These are phyloP conservation scores for Acer negundo DNA, from an alignment of 345 rosid species.

Conservation along the genomic window DNA sequence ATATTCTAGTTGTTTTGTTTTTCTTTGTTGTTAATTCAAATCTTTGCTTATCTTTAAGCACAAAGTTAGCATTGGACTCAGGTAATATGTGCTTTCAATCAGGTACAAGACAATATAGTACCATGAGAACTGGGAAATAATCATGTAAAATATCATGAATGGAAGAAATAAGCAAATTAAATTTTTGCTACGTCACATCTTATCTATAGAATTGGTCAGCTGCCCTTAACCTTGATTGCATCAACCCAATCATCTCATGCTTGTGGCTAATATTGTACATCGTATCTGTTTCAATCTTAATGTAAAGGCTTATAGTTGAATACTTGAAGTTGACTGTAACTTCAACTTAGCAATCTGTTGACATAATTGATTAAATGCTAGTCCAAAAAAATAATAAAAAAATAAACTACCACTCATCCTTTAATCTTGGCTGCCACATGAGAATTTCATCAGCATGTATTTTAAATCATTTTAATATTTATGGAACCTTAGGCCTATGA, in stretches of 20 bases:
- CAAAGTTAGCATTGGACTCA: neutral
- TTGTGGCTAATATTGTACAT: neutral
- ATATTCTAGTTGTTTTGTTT: too few species aligned
- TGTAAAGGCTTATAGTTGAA: neutral
- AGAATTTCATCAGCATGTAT: neutral
- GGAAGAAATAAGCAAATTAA: neutral
- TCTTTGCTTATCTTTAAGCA: neutral
- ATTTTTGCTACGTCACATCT: neutral
- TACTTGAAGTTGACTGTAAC: neutral
- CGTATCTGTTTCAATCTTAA: neutral
- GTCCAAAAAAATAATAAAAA: too few species aligned
- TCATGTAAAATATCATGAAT: neutral
- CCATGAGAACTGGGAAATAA: neutral
- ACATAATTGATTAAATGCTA: too few species aligned
- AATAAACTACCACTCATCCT: neutral
- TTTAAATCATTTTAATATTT: too few species aligned
- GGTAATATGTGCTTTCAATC: neutral
- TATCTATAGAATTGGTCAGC: neutral
- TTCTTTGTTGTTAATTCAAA: neutral
- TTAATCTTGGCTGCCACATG: neutral
- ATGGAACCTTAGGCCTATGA: neutral
- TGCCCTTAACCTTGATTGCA: neutral
- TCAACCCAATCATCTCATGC: neutral
- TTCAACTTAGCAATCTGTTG: neutral
- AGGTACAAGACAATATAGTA: neutral